These are phyloP conservation scores for Aspergillus luchuensis DNA, from an alignment of 2,329 filamentous ascomycete genomes.

Conservation along the genomic window DNA sequence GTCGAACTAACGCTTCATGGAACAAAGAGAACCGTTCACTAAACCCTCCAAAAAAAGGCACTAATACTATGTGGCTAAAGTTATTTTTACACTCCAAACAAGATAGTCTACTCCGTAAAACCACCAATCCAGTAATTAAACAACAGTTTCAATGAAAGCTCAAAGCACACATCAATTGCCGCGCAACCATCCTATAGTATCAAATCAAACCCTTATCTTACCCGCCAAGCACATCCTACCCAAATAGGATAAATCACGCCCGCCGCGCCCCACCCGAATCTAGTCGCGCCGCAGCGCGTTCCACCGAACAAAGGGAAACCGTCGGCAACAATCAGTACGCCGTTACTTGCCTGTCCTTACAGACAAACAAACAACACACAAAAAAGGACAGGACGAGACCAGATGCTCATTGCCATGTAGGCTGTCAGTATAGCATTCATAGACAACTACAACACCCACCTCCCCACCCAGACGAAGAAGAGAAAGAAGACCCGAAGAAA, in stretches of 20 bases:
- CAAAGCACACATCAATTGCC: too few relatives aligned
- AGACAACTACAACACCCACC: too few relatives aligned
- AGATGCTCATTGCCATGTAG: neutral
- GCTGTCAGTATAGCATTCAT: too few relatives aligned
- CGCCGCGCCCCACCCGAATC: conserved; percentile 12
- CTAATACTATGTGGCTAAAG: neutral
- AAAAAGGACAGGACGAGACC: neutral
- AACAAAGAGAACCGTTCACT: too few relatives aligned
- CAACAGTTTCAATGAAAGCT: too few relatives aligned
- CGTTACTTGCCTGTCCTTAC: neutral
- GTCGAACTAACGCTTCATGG: too few relatives aligned
- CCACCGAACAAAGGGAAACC: neutral
- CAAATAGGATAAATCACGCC: conserved; percentile 22
- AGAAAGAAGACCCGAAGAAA: conserved; percentile 13
- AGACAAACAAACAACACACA: neutral
- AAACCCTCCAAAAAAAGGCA: too few relatives aligned
- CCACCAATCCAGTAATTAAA: too few relatives aligned
- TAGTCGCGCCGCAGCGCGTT: conserved; percentile 18
- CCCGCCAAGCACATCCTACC: conserved; percentile 8
- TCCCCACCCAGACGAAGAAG: neutral
- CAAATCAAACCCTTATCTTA: neutral
- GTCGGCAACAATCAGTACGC: neutral
- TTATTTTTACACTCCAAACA: neutral
- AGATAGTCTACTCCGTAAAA: too few relatives aligned
- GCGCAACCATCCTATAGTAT: too few relatives aligned